phyloP scores from a whole-genome alignment of 179 eudicot species.

The Amaranthus tricolor region DNA sequence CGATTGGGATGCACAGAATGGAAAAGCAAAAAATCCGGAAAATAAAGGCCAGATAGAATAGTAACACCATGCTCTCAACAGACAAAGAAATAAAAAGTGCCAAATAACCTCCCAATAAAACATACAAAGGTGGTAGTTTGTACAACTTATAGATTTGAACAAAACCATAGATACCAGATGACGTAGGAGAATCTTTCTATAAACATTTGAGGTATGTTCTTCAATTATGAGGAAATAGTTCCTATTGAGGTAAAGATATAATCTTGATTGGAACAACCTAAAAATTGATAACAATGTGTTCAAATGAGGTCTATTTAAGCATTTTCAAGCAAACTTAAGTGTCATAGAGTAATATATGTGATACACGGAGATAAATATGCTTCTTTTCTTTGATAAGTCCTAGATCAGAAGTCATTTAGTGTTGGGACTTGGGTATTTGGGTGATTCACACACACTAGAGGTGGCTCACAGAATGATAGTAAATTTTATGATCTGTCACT shows the following conservation, averaged over 20 bases:
- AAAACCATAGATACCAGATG: neutral
- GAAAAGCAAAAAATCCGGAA: conserved; percentile 1
- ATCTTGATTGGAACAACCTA: neutral
- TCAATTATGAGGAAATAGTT: neutral
- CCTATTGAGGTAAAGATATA: neutral
- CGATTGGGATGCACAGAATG: neutral
- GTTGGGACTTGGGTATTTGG: no score
- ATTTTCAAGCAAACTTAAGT: neutral
- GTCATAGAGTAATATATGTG: neutral
- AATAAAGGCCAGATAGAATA: neutral
- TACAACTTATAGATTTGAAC: neutral
- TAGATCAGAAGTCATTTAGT: neutral
- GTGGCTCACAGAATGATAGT: no score
- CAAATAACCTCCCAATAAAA: neutral
- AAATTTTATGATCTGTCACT: no score
- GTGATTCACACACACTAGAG: no score
- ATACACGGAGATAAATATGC: neutral
- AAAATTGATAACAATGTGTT: neutral
- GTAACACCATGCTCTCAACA: neutral
- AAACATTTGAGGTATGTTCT: neutral
- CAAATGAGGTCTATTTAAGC: neutral
- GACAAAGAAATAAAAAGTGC: neutral
- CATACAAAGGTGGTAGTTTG: neutral
- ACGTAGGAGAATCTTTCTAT: neutral
- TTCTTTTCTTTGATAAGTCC: neutral